These are phyloP conservation scores for Isoetes taiwanensis DNA, from an alignment of 75 land plant species.

Conservation along the genomic window DNA sequence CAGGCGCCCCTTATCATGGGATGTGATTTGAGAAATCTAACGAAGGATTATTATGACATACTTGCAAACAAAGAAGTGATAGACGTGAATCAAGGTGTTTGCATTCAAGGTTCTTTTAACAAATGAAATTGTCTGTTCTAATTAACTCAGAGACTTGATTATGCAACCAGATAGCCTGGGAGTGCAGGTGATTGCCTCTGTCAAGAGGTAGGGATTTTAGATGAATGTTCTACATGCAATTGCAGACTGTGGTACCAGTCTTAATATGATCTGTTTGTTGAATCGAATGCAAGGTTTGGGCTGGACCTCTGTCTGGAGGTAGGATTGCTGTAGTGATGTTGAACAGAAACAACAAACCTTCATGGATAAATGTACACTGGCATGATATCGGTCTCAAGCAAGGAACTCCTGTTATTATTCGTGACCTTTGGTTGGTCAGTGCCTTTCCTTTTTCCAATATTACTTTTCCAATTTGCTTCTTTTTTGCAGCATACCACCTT, in stretches of 20 bases:
- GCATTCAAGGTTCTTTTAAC: no score
- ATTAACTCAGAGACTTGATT: background rate
- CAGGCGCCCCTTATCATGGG: constrained; percentile 88
- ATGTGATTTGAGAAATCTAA: constrained; percentile 51
- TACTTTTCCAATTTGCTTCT: no score
- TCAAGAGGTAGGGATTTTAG: background rate
- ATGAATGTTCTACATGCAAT: background rate
- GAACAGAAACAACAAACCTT: constrained; percentile 51
- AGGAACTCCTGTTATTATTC: constrained; percentile 26
- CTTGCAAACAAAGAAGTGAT: constrained; percentile 58
- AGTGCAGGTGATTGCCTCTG: background rate
- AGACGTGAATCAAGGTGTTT: constrained; percentile 69
- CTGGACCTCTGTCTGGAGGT: constrained; percentile 63
- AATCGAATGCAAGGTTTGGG: constrained; percentile 51
- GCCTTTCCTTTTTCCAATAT: no score
- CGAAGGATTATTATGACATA: constrained; percentile 23
- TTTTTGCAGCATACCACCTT: no score
- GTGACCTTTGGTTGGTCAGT: constrained; percentile 78
- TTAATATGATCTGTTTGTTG: background rate
- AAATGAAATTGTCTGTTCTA: no score
- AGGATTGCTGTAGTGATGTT: constrained; percentile 58
- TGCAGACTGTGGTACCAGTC: background rate
- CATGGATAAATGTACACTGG: constrained; percentile 45
- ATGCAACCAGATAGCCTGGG: no score
- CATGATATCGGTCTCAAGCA: constrained; percentile 43